These are phyloP conservation scores for Cyathus striatus DNA, from an alignment of 768 basidiomycete species.

Conservation along the genomic window DNA sequence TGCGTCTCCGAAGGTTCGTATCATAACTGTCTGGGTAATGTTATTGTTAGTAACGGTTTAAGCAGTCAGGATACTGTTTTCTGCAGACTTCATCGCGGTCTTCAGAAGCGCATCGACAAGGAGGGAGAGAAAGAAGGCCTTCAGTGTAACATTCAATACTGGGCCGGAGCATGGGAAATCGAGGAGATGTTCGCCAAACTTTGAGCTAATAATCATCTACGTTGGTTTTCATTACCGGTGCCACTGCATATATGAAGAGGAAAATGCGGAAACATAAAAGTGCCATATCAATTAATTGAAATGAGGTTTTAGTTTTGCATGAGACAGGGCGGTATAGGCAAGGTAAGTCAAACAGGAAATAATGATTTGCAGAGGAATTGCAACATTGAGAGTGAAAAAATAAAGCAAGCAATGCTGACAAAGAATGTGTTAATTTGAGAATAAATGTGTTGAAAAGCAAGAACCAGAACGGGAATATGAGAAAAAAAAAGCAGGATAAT, in stretches of 20 bases:
- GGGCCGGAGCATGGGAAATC: constrained; percentile 95
- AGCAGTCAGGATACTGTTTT: constrained; percentile 77
- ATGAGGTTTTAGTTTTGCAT: not conserved
- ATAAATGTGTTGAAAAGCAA: too few relatives aligned
- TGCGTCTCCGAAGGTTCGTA: constrained; percentile 65
- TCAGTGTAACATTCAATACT: constrained; percentile 70
- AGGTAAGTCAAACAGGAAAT: not conserved
- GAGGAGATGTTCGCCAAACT: constrained; percentile 70
- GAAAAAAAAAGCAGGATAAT: not conserved
- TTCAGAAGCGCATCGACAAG: constrained; percentile 71
- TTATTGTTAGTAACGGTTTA: not conserved
- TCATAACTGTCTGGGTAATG: not conserved
- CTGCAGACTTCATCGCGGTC: constrained; percentile 72
- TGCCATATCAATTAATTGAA: not conserved
- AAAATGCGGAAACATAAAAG: constrained; percentile 1
- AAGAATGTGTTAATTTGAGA: not conserved
- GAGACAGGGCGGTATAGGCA: not conserved
- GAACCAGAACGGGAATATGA: not conserved
- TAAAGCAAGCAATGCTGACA: not conserved
- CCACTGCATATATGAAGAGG: constrained; percentile 16
- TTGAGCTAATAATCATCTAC: constrained; percentile 13
- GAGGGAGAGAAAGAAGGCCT: constrained; percentile 66
- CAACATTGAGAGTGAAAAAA: constrained; percentile 3
- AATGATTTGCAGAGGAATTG: not conserved
- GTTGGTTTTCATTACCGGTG: not conserved